Base-by-base conservation (phyloP, 331 rosid genomes). In the Quercus phellos region DNA sequence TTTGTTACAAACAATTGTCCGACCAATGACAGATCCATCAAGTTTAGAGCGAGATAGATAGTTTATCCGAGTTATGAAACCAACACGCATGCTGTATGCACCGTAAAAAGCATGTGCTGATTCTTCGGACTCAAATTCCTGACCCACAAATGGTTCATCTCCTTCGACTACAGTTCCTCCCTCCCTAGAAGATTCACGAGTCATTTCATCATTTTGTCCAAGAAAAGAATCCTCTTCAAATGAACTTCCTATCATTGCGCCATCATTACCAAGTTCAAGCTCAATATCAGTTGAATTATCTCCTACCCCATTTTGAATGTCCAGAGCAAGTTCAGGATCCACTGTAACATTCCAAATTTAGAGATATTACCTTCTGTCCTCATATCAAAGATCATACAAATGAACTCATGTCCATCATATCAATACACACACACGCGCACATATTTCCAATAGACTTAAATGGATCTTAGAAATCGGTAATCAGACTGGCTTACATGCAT, bases 1-100 rank as follows among this genome's bases (percentile, higher is more conserved):
- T 77, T 84, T 84, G 85, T 81, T 84, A 80, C 87, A 84, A 18
- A 80, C 87, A 54, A 84, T 53, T 18, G 87, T 77, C 30, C 85
- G 53, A 5, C 82, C 78, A 30, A 80, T 74, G 21, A 77, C 5
- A 6, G 84, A 64, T 27, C 84, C 84, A 55, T 77, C 85, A 19
- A 54, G 82, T 58, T 71, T 84, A 12, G 86, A 83, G 26, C 87
- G 84, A 16, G 76, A 74, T 64, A 84, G 73, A 26, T 78, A 58
- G 80, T 70, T 77, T 79, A 84, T 74, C 14, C 85, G 87, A 66
- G 73, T 77, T n/a, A 69, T 26, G 51, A 84, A 84, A 29, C 87
- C 87, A 72, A 80, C 34, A 24, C 67, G 67, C 17, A 24, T 22
- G n/a, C 67, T 16, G 13, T 59, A 59, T 1, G 67, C 34, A 59